phyloP scores from a whole-genome alignment of 176 grass and related monocot genomes.

The Avena eriantha region DNA sequence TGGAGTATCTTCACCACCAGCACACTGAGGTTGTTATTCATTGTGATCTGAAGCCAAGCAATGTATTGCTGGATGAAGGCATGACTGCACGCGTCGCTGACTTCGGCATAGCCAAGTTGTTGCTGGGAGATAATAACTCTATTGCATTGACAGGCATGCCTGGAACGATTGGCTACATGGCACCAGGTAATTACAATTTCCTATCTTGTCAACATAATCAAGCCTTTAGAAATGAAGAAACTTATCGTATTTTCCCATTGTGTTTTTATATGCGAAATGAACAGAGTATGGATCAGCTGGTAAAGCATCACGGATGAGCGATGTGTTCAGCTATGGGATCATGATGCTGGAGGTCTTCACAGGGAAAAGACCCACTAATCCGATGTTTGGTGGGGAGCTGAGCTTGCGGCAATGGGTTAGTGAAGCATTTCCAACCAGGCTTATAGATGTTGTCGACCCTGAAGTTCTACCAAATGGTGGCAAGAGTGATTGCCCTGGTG shows the following conservation, averaged over 20 bases:
- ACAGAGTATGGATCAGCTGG: constrained; percentile 53
- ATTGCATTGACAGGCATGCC: constrained; percentile 49
- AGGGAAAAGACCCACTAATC: constrained; percentile 56
- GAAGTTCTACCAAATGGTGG: neutral
- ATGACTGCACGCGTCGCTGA: constrained; percentile 54
- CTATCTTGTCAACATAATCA: neutral
- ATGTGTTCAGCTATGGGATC: constrained; percentile 69
- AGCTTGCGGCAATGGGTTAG: constrained; percentile 56
- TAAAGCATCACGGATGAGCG: constrained; percentile 52
- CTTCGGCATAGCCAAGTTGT: constrained; percentile 57
- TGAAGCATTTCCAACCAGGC: neutral
- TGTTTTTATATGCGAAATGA: constrained; percentile 4
- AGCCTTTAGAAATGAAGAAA: neutral
- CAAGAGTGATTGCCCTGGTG: neutral
- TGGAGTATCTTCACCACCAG: constrained; percentile 58
- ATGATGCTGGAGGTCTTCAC: constrained; percentile 60
- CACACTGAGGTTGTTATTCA: constrained; percentile 49
- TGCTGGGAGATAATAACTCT: constrained; percentile 38
- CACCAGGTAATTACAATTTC: constrained; percentile 42
- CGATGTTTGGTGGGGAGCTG: constrained; percentile 44
- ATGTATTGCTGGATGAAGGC: constrained; percentile 54
- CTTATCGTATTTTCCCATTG: neutral
- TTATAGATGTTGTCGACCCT: neutral
- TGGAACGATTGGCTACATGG: constrained; percentile 53
- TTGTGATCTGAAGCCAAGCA: constrained; percentile 61